Evolutionary conservation across 805 yeast species (phyloP), one percentile per base, ranked within the genome.

Genomic region (Monosporozyma aerobia): DNA sequence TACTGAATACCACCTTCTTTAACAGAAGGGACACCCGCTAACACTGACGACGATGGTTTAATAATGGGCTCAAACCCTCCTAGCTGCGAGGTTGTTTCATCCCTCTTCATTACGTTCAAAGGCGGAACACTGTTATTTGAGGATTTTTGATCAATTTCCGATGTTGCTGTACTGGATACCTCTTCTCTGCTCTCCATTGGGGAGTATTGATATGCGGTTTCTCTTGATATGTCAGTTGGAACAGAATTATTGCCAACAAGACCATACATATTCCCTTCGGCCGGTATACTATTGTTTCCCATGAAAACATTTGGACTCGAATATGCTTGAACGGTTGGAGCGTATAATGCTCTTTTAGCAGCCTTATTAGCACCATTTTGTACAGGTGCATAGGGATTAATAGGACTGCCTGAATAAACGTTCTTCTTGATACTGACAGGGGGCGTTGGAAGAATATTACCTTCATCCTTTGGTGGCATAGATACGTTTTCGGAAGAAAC

Each of bases 1-100:
- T 74, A 79, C 16, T 74, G 79, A 1, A 78, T 83, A 14, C 62
- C 69, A 37, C 8, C 47, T 2, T 35, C 23, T 16, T 33, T 41
- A 9, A 47, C 43, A 7, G 50, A 40, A 5, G 50, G 32, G 14
- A 33, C 23, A 14, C 63, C 57, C 14, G 53, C 55, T 13, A 56
- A 54, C 19, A 56, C 59, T 2, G 63, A 54, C 27, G 56, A 54
- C 9, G 60, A 52, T 4, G 59, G 64, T 49, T 63, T 61, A n/a
- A 69, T 67, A 1, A 64, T 62, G 4, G 71, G 64, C 51, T 58
- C 64, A 46, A 64, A 63, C 13, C 14, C 19, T 6, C 29, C 27
- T 10, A 57, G 50, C 13, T 60, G 60, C 14, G 55, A 50, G 6
- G 25, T 3, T 22, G 30, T 43, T 2, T 43, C 16, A 23, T 22